These are phyloP conservation scores for Verticillium alfalfae DNA, from an alignment of 2,329 filamentous ascomycete genomes.

Conservation along the genomic window DNA sequence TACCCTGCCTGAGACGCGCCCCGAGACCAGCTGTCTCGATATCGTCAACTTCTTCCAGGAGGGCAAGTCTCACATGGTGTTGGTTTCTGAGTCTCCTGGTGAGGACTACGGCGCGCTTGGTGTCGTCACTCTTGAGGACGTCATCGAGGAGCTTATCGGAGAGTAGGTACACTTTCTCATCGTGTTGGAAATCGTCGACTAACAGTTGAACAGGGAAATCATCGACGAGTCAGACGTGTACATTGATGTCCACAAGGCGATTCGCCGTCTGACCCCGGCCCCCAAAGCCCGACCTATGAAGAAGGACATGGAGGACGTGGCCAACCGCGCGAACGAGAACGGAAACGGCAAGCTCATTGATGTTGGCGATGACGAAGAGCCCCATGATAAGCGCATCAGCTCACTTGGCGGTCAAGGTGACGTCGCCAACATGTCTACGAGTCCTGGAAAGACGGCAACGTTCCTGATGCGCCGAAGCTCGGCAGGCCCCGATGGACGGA, in stretches of 20 bases:
- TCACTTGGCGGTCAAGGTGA: conserved; percentile 33
- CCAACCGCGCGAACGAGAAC: conserved; percentile 7
- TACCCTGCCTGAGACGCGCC: conserved; percentile 88
- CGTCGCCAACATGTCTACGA: conserved; percentile 31
- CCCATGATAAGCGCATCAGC: conserved; percentile 21
- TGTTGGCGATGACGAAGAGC: conserved; percentile 34
- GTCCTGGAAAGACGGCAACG: conserved; percentile 46
- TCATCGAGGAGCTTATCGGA: conserved; percentile 97
- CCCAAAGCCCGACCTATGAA: conserved; percentile 62
- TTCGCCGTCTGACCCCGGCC: conserved; percentile 79
- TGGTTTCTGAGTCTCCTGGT: conserved; percentile 87
- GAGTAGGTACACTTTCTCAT: conserved; percentile 57
- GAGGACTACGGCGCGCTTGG: conserved; percentile 85
- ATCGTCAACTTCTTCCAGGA: conserved; percentile 99
- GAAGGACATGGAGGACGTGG: conserved; percentile 24
- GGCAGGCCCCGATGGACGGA: conserved; percentile 45
- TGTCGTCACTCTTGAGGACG: conserved; percentile 93
- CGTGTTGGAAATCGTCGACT: conserved; percentile 12
- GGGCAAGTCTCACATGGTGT: conserved; percentile 97
- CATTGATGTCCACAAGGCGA: conserved; percentile 96
- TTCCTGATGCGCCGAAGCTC: conserved; percentile 56
- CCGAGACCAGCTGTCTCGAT: conserved; percentile 93
- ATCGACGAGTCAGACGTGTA: conserved; percentile 99
- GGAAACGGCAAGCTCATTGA: conserved; percentile 19
- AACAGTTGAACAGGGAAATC: conserved; percentile 64